Base-by-base conservation (phyloP, 2,329 filamentous ascomycete species). In the Neonectria coccinea region DNA sequence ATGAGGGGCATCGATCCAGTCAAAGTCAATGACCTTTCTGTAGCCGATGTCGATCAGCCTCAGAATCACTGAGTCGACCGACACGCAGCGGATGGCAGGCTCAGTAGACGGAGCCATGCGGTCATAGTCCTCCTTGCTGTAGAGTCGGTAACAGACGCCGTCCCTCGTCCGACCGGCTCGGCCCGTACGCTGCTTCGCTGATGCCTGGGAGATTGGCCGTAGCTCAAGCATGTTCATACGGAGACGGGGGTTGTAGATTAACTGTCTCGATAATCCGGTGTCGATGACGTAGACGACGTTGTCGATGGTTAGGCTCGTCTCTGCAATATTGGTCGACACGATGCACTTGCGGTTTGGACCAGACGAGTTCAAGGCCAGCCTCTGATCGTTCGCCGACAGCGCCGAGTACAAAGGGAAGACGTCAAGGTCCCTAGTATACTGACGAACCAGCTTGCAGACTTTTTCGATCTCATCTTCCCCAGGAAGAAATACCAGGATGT, bases 401-500 rank as follows among this genome's bases (percentile, higher is more conserved):
- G 54, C 14, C 12, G 59, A 55, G 39, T 61, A 63, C 18, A 65
- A 39, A 29, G 58, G 65, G 10, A 60, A 64, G 20, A 67, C 50
- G 3, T 62, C 45, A 11, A 69, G 48, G n/a, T 53, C 36, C 4
- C 41, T 18, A 3, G 48, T 22, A 4, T n/a, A 2, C 12, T 64
- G 4, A 4, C 41, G 25, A 22, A 67, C 16, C 14, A 64, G 3
- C 4, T n/a, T 31, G n/a, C 45, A 61, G 27, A 57, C 62, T 42
- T 20, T 42, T 5, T 39, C 11, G 22, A 69, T 59, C n/a, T 65
- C 56, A 42, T 48, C 27, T 44, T 61, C n/a, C 5, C 54, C 56
- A 39, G 65, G 59, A 22, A 67, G 45, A 44, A 67, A 69, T 1
- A 67, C 42, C 2, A 69, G 48, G 29, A 65, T 67, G 52, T 68